phyloP scores from a whole-genome alignment of 2,329 filamentous ascomycete species.

The Macrophomina tecta region DNA sequence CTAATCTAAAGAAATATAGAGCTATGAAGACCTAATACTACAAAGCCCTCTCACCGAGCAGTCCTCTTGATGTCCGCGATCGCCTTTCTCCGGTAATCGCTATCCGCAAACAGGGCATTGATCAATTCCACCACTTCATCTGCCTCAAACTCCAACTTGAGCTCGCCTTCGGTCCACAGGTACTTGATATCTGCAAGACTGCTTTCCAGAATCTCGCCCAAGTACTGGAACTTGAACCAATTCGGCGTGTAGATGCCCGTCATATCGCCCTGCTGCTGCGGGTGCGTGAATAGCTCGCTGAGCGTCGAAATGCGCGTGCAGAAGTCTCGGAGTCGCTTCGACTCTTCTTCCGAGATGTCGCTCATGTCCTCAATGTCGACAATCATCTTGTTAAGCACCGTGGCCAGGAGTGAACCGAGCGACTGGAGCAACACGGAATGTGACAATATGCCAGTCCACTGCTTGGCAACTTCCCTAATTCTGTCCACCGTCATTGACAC shows the following conservation, averaged over 20 bases:
- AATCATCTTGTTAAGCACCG: constrained; percentile 65
- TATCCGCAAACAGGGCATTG: constrained; percentile 68
- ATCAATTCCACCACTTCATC: constrained; percentile 69
- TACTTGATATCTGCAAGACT: constrained; percentile 70
- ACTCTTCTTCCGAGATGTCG: constrained; percentile 69
- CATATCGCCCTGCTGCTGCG: constrained; percentile 54
- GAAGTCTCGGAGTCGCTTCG: constrained; percentile 62
- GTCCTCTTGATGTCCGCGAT: constrained; percentile 60
- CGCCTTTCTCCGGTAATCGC: constrained; percentile 62
- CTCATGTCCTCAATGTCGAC: constrained; percentile 67
- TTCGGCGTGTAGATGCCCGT: constrained; percentile 66
- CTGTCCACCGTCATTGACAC: constrained; percentile 64
- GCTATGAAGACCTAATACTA: neutral
- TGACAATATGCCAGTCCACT: constrained; percentile 65
- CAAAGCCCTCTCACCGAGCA: constrained; percentile 26
- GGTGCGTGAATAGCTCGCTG: constrained; percentile 60
- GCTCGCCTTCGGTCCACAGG: constrained; percentile 68
- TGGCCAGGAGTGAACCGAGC: constrained; percentile 63
- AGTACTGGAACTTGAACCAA: constrained; percentile 70
- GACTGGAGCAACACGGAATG: constrained; percentile 67
- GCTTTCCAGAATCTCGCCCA: constrained; percentile 67
- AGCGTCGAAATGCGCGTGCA: constrained; percentile 63
- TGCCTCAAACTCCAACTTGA: constrained; percentile 65
- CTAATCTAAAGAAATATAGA: neutral
- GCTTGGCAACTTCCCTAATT: constrained; percentile 60